phyloP scores from a whole-genome alignment of 768 basidiomycete species.

The Tulasnella calospora region DNA sequence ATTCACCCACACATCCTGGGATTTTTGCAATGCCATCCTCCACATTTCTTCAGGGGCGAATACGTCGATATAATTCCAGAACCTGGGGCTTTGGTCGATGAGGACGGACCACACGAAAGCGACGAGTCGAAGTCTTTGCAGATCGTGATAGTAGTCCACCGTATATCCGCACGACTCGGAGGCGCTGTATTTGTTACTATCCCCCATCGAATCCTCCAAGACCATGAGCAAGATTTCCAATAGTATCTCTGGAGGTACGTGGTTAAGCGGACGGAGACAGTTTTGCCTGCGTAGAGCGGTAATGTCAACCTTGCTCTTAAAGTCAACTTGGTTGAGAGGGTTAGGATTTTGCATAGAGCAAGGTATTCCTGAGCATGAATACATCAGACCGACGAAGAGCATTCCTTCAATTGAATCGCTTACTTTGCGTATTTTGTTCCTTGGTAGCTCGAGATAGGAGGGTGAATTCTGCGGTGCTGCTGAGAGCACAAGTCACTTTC shows the following conservation, averaged over 20 bases:
- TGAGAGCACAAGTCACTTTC: neutral
- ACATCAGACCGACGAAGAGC: too few species aligned
- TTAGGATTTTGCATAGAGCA: too few species aligned
- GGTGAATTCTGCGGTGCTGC: neutral
- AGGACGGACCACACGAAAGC: neutral
- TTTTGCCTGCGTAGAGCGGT: neutral
- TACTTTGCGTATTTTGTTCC: neutral
- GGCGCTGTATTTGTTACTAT: neutral
- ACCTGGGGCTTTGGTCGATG: neutral
- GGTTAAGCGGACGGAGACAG: neutral
- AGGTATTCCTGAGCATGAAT: too few species aligned
- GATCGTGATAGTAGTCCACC: neutral
- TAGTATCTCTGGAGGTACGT: neutral
- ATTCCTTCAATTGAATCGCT: neutral
- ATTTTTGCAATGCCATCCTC: neutral
- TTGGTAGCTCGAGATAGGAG: neutral
- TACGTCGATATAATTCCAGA: neutral
- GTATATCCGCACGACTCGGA: neutral
- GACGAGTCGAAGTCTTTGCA: neutral
- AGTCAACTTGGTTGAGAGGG: too few species aligned
- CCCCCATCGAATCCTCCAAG: neutral
- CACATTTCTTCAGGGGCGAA: neutral
- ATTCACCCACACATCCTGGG: neutral
- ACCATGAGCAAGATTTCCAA: neutral
- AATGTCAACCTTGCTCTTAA: neutral